These are phyloP conservation scores for Geosmithia flava DNA, from an alignment of 2,329 filamentous ascomycete species.

Conservation along the genomic window DNA sequence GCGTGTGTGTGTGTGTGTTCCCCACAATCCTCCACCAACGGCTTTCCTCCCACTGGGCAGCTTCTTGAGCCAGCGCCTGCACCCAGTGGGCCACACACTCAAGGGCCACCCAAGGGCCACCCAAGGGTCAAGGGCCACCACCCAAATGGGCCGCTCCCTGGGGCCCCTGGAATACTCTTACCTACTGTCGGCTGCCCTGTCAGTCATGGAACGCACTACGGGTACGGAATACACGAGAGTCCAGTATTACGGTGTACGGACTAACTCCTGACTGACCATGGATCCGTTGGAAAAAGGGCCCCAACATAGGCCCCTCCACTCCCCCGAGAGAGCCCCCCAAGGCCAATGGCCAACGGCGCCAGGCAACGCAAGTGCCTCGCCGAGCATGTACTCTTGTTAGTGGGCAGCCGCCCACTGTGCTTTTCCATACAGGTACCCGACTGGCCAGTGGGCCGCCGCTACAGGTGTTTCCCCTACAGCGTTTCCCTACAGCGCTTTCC, in stretches of 20 bases:
- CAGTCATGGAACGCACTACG: too few species aligned
- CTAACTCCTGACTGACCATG: neutral
- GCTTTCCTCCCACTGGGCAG: conserved; percentile 10
- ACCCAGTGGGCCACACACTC: neutral
- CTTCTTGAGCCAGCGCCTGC: conserved; percentile 14
- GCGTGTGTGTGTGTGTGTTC: neutral
- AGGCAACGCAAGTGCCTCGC: neutral
- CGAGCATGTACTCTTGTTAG: neutral
- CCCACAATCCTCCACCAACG: conserved; percentile 7
- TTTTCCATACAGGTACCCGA: neutral
- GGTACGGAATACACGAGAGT: too few species aligned
- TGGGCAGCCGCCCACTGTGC: neutral
- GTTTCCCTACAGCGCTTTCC: neutral
- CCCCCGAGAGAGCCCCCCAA: neutral
- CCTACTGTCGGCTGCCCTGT: too few species aligned
- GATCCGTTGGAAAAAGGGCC: neutral
- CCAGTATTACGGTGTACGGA: too few species aligned
- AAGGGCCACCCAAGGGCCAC: too few species aligned
- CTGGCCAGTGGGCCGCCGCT: too few species aligned
- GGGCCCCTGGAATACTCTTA: too few species aligned
- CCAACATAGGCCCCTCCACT: neutral
- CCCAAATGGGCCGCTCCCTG: too few species aligned
- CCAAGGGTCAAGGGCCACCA: too few species aligned
- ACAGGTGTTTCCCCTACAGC: neutral
- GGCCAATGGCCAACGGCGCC: neutral